Base-by-base conservation (phyloP, 495 filamentous ascomycete genomes). In the Thozetella sp. region DNA sequence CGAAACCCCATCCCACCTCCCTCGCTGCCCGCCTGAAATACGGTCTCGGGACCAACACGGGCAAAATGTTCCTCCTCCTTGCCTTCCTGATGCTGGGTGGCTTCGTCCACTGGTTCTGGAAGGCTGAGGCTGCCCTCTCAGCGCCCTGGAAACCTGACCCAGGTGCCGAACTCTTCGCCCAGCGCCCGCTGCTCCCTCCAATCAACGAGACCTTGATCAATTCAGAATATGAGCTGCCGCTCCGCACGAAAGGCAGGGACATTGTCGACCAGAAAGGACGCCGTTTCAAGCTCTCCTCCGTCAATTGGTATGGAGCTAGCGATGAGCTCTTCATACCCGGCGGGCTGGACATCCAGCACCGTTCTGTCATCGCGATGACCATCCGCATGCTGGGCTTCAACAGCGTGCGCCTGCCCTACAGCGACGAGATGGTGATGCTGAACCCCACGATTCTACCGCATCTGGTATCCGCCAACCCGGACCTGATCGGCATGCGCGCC, bases 231-330 rank as follows among this genome's bases (percentile, higher is more conserved):
- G 51, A 63, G 43, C 76, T 83, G 19, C 84, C 84, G 11, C 74
- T 88, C 22, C 76, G 72, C 40, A 82, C 84, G 1, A 59, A 70
- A 22, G 84, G 83, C 3, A 75, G 85, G 23, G 63, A 86, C 57
- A 74, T 88, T n/a, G 73, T 86, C 26, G 84, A 88, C 67, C 65
- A 78, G 2, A 62, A 73, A 6, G 80, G 76, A 24, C 69, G 71
- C 30, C 75, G 80, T 25, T 79, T 83, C 65, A 84, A 84, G 67
- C 75, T 88, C 13, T 73, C 81, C 17, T 82, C 79, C 24, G 72
- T 88, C 64, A 88, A 88, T 67, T 88, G 85, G 85, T 88, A 87
- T 63, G 85, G 85, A 19, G 85, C 76, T 12, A 84, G 80, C 59
- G 85, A 88, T 60, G 78, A 83, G 71, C 66, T 81, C 23, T 87